Percentiles rank a stretch among this genome's conserved stretches.
phyloP scores from a whole-genome alignment of 1,139 yeast genomes.

The Pichia sp. region DNA sequence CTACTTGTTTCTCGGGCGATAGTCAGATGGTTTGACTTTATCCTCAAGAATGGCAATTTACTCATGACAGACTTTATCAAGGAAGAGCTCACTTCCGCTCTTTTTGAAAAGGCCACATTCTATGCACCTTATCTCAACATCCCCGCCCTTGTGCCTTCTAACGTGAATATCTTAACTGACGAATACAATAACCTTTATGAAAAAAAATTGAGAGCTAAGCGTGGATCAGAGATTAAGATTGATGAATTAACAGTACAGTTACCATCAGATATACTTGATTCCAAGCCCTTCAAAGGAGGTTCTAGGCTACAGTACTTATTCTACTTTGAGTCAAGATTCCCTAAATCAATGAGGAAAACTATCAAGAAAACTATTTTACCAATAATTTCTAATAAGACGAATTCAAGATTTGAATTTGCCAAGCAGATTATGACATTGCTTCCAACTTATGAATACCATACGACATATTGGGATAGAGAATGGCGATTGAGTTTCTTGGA shows the following conservation, averaged over 20 bases:
- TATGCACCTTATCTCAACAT: constrained; percentile 6
- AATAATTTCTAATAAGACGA: constrained; percentile 42
- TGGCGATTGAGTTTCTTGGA: constrained; percentile 48
- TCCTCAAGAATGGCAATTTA: constrained; percentile 12
- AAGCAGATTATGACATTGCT: constrained; percentile 48
- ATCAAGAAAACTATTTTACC: constrained; percentile 46
- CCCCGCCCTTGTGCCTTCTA: constrained; percentile 5
- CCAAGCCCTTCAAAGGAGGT: constrained; percentile 2
- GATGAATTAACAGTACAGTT: neutral
- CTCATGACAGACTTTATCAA: constrained; percentile 12
- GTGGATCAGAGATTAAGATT: neutral
- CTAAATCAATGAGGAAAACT: constrained; percentile 41
- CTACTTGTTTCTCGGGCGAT: constrained; percentile 5
- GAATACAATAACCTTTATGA: neutral
- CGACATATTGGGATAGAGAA: constrained; percentile 55
- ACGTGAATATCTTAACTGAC: neutral
- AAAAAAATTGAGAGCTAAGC: neutral
- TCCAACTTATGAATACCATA: constrained; percentile 43
- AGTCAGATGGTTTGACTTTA: constrained; percentile 12
- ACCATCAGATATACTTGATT: neutral
- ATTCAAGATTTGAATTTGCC: constrained; percentile 41
- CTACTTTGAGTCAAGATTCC: constrained; percentile 49
- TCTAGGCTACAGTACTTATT: constrained; percentile 24
- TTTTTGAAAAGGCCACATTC: constrained; percentile 12
- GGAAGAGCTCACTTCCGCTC: constrained; percentile 9